Conservation (phyloP, 2,329 filamentous ascomycete genomes). For the Colletotrichum sp. region DNA sequence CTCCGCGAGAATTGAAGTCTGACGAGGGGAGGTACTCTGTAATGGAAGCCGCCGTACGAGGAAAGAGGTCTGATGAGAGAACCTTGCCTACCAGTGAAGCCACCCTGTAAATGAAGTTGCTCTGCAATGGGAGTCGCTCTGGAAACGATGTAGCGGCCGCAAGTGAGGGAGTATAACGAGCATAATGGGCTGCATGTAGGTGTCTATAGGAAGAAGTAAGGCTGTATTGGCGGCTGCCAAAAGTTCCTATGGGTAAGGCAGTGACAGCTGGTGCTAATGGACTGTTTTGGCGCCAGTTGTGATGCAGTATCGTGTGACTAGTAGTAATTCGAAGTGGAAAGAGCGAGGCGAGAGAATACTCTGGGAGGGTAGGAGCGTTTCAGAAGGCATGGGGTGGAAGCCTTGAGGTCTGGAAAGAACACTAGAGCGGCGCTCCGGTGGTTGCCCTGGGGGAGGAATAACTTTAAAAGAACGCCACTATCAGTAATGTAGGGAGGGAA, state of each 20-base stretch:
- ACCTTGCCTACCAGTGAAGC: fast-evolving
- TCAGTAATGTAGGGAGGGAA: not conserved
- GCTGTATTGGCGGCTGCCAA: not conserved
- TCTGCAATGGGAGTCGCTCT: fast-evolving
- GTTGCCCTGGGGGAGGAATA: too few species aligned
- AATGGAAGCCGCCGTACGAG: not conserved
- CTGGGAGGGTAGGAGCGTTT: too few species aligned
- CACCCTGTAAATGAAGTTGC: not conserved
- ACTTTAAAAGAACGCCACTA: not conserved
- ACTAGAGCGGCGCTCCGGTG: too few species aligned
- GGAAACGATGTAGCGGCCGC: not conserved
- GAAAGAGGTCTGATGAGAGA: not conserved
- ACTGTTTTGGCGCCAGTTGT: not conserved
- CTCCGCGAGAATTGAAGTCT: not conserved
- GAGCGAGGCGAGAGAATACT: too few species aligned
- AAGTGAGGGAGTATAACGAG: not conserved
- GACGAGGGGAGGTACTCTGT: fast-evolving
- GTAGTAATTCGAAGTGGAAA: fast-evolving
- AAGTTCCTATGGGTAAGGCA: not conserved
- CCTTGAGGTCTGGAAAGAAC: too few species aligned
- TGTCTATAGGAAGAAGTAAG: not conserved
- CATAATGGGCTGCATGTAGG: fast-evolving
- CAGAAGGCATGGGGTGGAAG: too few species aligned
- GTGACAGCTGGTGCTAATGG: too few species aligned
- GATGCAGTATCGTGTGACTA: fast-evolving